A percentile compares a stretch with the other conserved stretches of the same genome.
These are phyloP conservation scores for Hypholoma sublateritium DNA, from an alignment of 768 basidiomycete species.

Conservation along the genomic window DNA sequence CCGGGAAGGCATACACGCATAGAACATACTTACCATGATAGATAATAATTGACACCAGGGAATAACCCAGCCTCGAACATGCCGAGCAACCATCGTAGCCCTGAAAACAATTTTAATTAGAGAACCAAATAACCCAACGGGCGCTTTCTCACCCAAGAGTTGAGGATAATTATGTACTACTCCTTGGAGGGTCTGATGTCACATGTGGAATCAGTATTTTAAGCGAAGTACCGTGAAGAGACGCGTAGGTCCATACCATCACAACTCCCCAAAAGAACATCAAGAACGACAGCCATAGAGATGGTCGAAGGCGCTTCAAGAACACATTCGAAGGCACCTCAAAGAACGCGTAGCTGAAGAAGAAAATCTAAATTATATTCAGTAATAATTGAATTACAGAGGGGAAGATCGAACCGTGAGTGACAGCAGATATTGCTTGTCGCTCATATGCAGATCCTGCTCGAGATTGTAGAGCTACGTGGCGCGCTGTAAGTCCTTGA, in stretches of 20 bases:
- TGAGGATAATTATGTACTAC: slow-evolving; percentile 68
- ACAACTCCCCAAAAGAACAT: slow-evolving; percentile 77
- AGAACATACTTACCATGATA: slow-evolving; percentile 57
- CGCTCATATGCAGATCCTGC: slow-evolving; percentile 54
- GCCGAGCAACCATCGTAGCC: slow-evolving; percentile 71
- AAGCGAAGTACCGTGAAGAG: not conserved
- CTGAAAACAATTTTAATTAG: slow-evolving; percentile 28
- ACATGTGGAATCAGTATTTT: not conserved
- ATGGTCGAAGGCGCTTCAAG: slow-evolving; percentile 71
- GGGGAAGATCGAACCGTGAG: slow-evolving; percentile 44
- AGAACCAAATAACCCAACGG: not conserved
- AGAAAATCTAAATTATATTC: slow-evolving; percentile 36
- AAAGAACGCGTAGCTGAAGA: slow-evolving; percentile 70
- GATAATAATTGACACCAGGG: slow-evolving; percentile 67
- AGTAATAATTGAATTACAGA: not conserved
- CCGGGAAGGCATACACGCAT: not conserved
- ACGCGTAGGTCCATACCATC: slow-evolving; percentile 49
- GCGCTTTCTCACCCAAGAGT: slow-evolving; percentile 47
- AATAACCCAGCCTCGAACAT: slow-evolving; percentile 72
- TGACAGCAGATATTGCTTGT: slow-evolving; percentile 63
- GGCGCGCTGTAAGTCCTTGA: not conserved
- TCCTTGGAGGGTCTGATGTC: slow-evolving; percentile 65
- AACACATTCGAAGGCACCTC: slow-evolving; percentile 78
- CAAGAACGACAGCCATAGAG: slow-evolving; percentile 71
- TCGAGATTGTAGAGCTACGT: slow-evolving; percentile 64